phyloP scores from a whole-genome alignment of 2,329 filamentous ascomycete species.

The Penicillium sp. region DNA sequence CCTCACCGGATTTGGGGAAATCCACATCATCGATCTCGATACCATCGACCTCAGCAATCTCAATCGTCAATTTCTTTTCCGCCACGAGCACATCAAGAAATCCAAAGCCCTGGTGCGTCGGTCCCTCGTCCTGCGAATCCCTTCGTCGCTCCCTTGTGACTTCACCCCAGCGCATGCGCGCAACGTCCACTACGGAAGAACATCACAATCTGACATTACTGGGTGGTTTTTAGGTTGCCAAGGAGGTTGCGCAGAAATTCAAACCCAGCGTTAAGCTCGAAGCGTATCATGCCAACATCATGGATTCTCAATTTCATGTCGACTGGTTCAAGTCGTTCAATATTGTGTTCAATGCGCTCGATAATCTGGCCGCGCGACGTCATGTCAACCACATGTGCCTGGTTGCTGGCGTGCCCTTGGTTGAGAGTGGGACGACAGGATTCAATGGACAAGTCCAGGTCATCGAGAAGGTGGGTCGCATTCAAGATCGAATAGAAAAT shows the following conservation, averaged over 20 bases:
- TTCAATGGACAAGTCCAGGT: constrained; percentile 98
- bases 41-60: constrained; percentile 97
- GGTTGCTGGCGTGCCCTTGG: constrained; percentile 78
- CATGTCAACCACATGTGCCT: constrained; percentile 98
- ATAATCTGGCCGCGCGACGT: constrained; percentile 87
- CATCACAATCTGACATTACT: constrained; percentile 13
- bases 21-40: constrained; percentile 93
- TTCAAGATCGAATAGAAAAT: not conserved
- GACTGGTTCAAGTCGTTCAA: constrained; percentile 79
- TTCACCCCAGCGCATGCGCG: constrained; percentile 1
- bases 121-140: constrained; percentile 1
- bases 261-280: constrained; percentile 82
- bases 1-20: constrained; percentile 82
- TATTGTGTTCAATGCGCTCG: constrained; percentile 92
- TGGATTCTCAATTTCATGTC: constrained; percentile 77
- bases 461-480: constrained; percentile 64
- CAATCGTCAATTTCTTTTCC: constrained; percentile 95
- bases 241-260: constrained; percentile 83
- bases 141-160: constrained; percentile 10
- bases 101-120: constrained; percentile 76
- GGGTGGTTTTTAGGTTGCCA: constrained; percentile 62
- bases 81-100: constrained; percentile 96
- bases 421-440: constrained; percentile 95
- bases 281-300: constrained; percentile 92
- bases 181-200: not conserved